phyloP scores from a whole-genome alignment of 2,329 filamentous ascomycete genomes.

The Fusarium buharicum region DNA sequence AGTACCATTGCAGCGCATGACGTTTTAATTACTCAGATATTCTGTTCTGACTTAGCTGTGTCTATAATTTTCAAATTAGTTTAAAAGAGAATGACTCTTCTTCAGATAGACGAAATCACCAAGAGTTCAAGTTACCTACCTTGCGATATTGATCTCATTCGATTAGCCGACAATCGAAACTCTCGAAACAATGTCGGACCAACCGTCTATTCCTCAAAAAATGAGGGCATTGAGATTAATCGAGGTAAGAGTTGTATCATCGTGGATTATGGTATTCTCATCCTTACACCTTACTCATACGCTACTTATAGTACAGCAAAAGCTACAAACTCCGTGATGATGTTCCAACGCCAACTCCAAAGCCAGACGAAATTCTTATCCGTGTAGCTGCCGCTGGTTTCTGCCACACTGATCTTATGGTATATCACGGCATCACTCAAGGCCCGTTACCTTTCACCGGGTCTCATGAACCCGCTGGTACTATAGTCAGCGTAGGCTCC shows the following conservation, averaged over 20 bases:
- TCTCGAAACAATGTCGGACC: not conserved
- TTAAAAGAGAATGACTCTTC: not conserved
- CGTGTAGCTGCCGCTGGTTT: conserved; percentile 19
- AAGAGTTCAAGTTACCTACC: not conserved
- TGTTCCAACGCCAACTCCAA: conserved; percentile 19
- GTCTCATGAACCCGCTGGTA: conserved; percentile 42
- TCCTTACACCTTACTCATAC: not conserved
- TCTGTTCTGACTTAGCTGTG: not conserved
- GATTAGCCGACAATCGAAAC: not conserved
- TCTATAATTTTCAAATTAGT: not conserved
- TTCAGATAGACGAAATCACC: not conserved
- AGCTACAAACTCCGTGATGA: conserved; percentile 23
- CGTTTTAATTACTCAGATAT: not conserved
- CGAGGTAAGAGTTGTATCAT: conserved; percentile 13
- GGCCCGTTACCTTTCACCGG: conserved; percentile 32
- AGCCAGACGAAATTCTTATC: conserved; percentile 23
- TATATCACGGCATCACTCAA: conserved; percentile 31
- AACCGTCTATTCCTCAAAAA: conserved; percentile 7
- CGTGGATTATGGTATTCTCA: not conserved
- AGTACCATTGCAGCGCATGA: not conserved
- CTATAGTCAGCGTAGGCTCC: conserved; percentile 27
- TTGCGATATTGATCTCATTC: too few species aligned
- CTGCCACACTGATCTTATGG: conserved; percentile 39
- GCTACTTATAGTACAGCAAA: conserved; percentile 15
- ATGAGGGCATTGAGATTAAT: conserved; percentile 37